phyloP scores from a whole-genome alignment of 441 rosid genomes.

The Eugenia klotzschiana region DNA sequence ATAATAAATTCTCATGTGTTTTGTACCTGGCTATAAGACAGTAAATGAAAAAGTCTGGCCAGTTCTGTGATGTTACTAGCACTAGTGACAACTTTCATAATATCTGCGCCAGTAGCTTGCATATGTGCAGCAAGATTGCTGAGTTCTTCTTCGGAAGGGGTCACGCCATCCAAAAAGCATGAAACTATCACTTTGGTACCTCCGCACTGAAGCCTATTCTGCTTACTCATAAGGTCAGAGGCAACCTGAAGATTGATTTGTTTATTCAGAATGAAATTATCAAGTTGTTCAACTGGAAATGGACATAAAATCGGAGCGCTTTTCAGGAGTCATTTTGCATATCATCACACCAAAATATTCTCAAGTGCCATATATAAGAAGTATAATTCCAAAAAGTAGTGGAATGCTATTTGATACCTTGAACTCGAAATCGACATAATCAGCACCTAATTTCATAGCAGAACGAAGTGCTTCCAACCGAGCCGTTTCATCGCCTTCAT shows the following conservation, averaged over 20 bases:
- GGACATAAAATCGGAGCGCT: neutral
- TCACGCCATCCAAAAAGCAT: neutral
- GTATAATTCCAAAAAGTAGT: neutral
- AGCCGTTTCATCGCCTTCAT: slow-evolving; percentile 17
- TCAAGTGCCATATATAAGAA: neutral
- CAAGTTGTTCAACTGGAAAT: neutral
- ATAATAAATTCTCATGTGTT: neutral
- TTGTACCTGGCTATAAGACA: slow-evolving; percentile 9
- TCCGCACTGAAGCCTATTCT: neutral
- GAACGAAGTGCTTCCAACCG: slow-evolving; percentile 12
- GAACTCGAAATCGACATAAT: slow-evolving; percentile 22
- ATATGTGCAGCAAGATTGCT: slow-evolving; percentile 9
- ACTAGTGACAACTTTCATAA: slow-evolving; percentile 12
- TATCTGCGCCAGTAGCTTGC: slow-evolving; percentile 19
- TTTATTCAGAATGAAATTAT: neutral
- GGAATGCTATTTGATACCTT: slow-evolving; percentile 10
- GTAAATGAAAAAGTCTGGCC: slow-evolving; percentile 13
- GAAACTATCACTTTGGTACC: slow-evolving; percentile 17
- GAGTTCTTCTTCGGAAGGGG: slow-evolving; percentile 16
- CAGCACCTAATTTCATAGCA: slow-evolving; percentile 21
- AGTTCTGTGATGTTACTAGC: slow-evolving; percentile 21
- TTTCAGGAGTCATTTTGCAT: neutral
- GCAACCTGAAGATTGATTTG: slow-evolving; percentile 13
- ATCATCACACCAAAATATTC: neutral
- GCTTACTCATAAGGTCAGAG: slow-evolving; percentile 3